Conservation (phyloP, 495 filamentous ascomycete genomes). For the Articulospora tetracladia region DNA sequence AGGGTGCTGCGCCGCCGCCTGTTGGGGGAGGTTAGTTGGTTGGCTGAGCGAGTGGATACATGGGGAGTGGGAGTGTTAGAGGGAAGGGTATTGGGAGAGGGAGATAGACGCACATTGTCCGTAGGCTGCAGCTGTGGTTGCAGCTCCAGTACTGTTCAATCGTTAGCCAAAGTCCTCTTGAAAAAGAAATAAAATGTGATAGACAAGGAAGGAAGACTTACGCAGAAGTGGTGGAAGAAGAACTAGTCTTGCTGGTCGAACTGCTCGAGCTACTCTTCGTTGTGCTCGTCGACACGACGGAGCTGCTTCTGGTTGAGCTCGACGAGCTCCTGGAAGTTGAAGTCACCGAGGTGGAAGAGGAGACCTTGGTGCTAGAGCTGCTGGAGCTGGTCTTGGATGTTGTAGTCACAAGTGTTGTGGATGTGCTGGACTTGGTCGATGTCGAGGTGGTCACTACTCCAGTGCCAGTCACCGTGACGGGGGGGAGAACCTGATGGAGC, state of each 20-base stretch:
- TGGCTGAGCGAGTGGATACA: background rate
- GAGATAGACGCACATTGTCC: background rate
- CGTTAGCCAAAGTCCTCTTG: background rate
- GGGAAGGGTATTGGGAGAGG: too few relatives aligned
- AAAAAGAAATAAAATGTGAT: too few relatives aligned
- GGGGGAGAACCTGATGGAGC: background rate
- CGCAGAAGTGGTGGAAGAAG: background rate
- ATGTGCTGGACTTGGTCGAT: conserved; percentile 2
- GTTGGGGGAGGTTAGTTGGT: background rate
- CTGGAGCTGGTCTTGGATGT: conserved; percentile 5
- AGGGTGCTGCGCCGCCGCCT: background rate
- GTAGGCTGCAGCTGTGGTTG: background rate
- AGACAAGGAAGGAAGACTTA: background rate
- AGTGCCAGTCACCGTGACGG: conserved; percentile 5
- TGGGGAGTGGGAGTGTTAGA: background rate
- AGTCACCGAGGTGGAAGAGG: background rate
- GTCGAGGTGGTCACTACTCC: conserved; percentile 3
- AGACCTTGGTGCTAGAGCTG: background rate
- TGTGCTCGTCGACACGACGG: too few relatives aligned
- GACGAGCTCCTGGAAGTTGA: background rate
- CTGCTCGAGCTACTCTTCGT: background rate
- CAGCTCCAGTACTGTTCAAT: background rate
- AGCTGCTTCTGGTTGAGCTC: background rate
- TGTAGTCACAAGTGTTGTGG: background rate
- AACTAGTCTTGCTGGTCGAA: background rate